Evolutionary conservation across 768 basidiomycete genomes (phyloP), one percentile per base, ranked within the genome.

Genomic region (Agrocybe pediades): DNA sequence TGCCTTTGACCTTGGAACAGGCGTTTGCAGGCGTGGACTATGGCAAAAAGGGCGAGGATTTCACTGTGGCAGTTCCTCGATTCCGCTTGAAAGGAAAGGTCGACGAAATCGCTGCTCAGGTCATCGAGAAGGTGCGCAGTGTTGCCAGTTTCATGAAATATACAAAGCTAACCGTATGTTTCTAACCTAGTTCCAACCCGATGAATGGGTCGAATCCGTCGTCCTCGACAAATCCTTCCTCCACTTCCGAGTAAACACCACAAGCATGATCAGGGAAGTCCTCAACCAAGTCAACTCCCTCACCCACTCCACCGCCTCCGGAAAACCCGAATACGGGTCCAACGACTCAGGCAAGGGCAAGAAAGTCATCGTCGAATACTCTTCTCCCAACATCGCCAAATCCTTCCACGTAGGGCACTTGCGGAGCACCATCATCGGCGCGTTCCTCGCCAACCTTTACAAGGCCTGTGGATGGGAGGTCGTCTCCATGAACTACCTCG

Each of bases 391-490:
- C 66, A 98, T 98, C 61, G 96, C 96, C 17, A 99, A 99, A 68
- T 88, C 89, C 4, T 98, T 98, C 84, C 96, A 99, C 62, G 95
- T 97, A 48, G 97, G 96, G 13, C 96, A 98, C 71, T 74, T 98
- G 55, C 83, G 96, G 33, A 95, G 92, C 49, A 99, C 96, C n/a
- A 99, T 99, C 69, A 96, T 98, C 65, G 96, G 96, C n/a, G 88
- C 92, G 0, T 97, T 97, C 76, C 71, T 98, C 54, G 77, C 83
- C 9, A 98, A 98, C 71, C 62, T 98, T 39, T 96, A 98, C 78
- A 88, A 86, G 65, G 82, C 92, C 6, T 92, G 88, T 63, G 95
- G 96, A 15, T 98, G 93, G 95, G 83, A 93, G 6, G 94, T 95
- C n/a, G 70, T 83, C 30, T 81, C 89, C 1, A 75, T 98, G 71